Evolutionary conservation across 176 grass and related monocot species (phyloP).

Genomic region (Aegilops speltoides): DNA sequence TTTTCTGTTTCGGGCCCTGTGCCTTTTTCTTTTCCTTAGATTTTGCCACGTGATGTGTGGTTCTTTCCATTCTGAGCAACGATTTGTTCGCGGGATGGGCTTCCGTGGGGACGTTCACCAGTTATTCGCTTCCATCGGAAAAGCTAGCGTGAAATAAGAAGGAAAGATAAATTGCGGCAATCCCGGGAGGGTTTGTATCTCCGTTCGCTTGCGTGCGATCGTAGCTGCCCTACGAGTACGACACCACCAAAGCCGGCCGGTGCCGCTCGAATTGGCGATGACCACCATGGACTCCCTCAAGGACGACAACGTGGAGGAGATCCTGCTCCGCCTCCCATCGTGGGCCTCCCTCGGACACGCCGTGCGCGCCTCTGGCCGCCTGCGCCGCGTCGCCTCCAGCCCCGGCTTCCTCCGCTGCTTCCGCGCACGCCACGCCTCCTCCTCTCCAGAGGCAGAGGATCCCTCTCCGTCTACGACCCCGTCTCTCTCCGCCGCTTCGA

Average conservation of each 20-base stretch:
- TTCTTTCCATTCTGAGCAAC: no score
- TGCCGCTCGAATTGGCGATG: not conserved
- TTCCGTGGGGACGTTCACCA: no score
- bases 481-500: not conserved
- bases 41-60: no score
- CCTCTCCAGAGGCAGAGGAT: not conserved
- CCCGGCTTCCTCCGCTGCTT: not conserved
- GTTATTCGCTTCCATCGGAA: no score
- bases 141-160: no score
- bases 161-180: not conserved
- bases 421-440: constrained; percentile 13
- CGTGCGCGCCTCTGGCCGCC: not conserved
- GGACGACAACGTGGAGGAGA: not conserved
- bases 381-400: not conserved
- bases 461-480: not conserved
- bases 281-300: not conserved
- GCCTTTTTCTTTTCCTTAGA: no score
- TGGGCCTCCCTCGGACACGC: not conserved
- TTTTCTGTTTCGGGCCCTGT: no score
- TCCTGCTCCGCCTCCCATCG: not conserved
- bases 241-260: not conserved
- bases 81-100: no score
- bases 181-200: not conserved
- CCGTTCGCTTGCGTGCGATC: not conserved
- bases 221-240: not conserved